phyloP scores from a whole-genome alignment of 495 filamentous ascomycete species.

The Annulohypoxylon stygium region DNA sequence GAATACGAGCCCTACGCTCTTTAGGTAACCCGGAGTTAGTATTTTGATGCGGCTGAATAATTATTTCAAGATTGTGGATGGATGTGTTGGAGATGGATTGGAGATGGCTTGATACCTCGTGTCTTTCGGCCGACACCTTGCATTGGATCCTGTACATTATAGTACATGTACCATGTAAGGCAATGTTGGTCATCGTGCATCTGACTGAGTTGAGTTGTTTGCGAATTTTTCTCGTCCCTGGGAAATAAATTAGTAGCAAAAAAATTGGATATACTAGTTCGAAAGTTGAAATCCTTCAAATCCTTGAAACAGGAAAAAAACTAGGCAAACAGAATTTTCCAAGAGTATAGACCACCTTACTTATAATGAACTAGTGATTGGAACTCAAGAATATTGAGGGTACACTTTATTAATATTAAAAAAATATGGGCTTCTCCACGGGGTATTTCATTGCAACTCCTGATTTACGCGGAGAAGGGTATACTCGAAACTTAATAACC shows the following conservation, averaged over 20 bases:
- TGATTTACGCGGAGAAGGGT: slow-evolving; percentile 1
- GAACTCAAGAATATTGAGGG: neutral
- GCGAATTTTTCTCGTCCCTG: neutral
- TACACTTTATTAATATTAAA: slow-evolving; percentile 1
- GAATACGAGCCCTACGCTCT: neutral
- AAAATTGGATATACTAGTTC: neutral
- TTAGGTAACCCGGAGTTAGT: neutral
- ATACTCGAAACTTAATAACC: neutral
- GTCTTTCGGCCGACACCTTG: slow-evolving; percentile 12
- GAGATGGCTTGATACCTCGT: neutral
- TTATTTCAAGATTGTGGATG: neutral
- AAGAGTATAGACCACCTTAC: neutral
- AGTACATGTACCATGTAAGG: slow-evolving; percentile 2
- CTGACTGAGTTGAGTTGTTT: neutral
- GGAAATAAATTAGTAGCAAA: neutral
- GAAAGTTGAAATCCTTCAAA: slow-evolving; percentile 2
- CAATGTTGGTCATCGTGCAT: slow-evolving; percentile 11
- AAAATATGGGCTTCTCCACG: neutral
- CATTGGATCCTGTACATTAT: slow-evolving; percentile 5
- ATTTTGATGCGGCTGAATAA: slow-evolving; percentile 1
- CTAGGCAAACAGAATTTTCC: neutral
- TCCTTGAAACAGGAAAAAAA: neutral
- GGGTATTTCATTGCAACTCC: neutral
- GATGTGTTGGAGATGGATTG: neutral
- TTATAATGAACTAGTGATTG: slow-evolving; percentile 2